Percentiles rank a stretch among this genome's conserved stretches.
These are phyloP conservation scores for Cercospora janseana DNA, from an alignment of 2,329 filamentous ascomycete species.

Conservation along the genomic window DNA sequence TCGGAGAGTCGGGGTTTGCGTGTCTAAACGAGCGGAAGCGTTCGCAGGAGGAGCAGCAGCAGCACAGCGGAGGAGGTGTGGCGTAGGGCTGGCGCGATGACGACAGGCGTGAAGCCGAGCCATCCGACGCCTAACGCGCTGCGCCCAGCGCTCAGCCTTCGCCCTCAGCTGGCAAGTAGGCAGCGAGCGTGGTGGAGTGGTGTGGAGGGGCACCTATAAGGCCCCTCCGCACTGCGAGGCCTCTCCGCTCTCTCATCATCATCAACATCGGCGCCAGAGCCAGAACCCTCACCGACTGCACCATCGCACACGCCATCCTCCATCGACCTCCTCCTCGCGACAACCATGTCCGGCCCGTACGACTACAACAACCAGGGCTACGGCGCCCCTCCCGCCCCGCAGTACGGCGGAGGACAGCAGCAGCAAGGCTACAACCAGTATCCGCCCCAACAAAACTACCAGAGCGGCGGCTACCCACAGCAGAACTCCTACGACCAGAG, in stretches of 20 bases:
- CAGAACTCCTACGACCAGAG: slow-evolving; percentile 25
- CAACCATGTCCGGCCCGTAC: slow-evolving; percentile 54
- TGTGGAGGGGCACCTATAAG: slow-evolving; percentile 18
- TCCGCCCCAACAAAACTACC: slow-evolving; percentile 30
- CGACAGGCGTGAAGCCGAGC: neutral
- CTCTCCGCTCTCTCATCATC: neutral
- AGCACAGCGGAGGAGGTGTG: too few relatives aligned
- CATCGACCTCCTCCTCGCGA: neutral
- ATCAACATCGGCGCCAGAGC: neutral
- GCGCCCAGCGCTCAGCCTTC: slow-evolving; percentile 10
- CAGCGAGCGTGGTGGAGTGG: neutral
- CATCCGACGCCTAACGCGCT: neutral
- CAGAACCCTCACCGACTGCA: neutral
- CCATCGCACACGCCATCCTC: neutral
- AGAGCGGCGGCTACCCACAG: slow-evolving; percentile 26
- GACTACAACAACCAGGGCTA: slow-evolving; percentile 45
- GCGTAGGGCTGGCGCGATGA: slow-evolving; percentile 2
- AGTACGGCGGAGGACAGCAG: slow-evolving; percentile 31
- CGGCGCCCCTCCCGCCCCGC: slow-evolving; percentile 3
- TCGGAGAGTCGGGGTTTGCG: too few relatives aligned
- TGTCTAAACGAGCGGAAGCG: too few relatives aligned
- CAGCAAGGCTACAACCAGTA: slow-evolving; percentile 31
- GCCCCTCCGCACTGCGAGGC: slow-evolving; percentile 1
- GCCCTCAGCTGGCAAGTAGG: slow-evolving; percentile 8
- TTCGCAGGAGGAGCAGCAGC: too few relatives aligned